Base-by-base conservation (phyloP, 495 filamentous ascomycete genomes). In the Acidomyces sp. region DNA sequence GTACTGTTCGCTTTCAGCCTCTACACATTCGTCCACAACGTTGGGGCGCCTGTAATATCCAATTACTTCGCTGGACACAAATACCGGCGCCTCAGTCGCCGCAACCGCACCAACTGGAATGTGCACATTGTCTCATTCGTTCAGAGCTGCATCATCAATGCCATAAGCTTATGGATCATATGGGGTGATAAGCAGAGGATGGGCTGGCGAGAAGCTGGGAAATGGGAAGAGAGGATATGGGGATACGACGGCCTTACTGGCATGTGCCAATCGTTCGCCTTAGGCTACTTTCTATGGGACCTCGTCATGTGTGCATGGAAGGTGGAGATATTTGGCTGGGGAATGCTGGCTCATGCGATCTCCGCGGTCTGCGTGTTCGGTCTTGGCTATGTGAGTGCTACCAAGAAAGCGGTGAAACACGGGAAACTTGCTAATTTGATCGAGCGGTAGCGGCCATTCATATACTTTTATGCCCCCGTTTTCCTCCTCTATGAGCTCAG, bases 401-500 rank as follows among this genome's bases (percentile, higher is more conserved):
- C 18, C n/a, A n/a, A n/a, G n/a, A 11, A 3, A 3, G 10, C 18
- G 20, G 9, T 23, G n/a, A 19, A 15, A 7, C 39, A 25, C 12
- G 11, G 19, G 16, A 16, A 29, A 29, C 26, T 9, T 9, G 26
- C 26, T 29, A 13, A 9, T 29, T 10, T 38, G 17, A 28, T 7
- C 11, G 22, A 10, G 35, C 20, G 16, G 50, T 56, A 95, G 87
- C 69, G 85, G 46, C 90, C 90, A 0, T 93, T 93, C 56, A 65
- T 94, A 48, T 94, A 94, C 65, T 95, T 77, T 68, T 96, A 94
- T 62, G 83, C 75, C 39, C 71, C 77, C 13, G 74, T 76, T 37
- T 96, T 99, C 66, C 84, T 99, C 55, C 84, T 99, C 52, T 99
- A 93, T 70, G 90, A 99, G 66, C 81, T 99, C 41, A 94, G 85